phyloP scores from a whole-genome alignment of 2,329 filamentous ascomycete species.

The Fusarium solani-melongenae region DNA sequence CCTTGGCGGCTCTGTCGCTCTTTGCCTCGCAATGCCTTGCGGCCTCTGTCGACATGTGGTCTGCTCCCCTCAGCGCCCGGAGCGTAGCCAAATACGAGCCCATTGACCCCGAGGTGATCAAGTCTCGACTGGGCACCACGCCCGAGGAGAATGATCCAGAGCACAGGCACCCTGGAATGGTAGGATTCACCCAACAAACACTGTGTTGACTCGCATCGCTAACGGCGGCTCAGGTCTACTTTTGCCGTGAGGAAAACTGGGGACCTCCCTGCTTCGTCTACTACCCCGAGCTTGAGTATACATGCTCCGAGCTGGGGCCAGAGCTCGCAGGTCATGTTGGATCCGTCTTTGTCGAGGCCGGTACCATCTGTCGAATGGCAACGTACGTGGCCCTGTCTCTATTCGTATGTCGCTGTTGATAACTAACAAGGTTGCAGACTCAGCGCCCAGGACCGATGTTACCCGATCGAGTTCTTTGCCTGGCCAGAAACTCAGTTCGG shows the following conservation, averaged over 20 bases:
- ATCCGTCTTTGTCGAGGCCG: constrained; percentile 40
- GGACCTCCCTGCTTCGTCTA: constrained; percentile 39
- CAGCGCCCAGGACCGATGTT: constrained; percentile 17
- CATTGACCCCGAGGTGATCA: constrained; percentile 35
- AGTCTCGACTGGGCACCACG: constrained; percentile 36
- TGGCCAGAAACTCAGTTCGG: constrained; percentile 41
- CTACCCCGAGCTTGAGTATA: constrained; percentile 38
- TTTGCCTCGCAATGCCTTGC: constrained; percentile 23
- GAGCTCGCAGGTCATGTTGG: constrained; percentile 38
- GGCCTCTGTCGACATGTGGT: constrained; percentile 39
- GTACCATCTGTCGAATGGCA: constrained; percentile 39
- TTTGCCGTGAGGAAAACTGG: constrained; percentile 43
- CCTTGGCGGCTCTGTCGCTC: constrained; percentile 21
- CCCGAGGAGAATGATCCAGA: constrained; percentile 25
- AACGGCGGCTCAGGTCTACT: constrained; percentile 39
- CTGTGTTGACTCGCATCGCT: not conserved
- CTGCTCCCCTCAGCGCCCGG: constrained; percentile 28
- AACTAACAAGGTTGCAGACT: constrained; percentile 24
- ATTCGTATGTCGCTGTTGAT: not conserved
- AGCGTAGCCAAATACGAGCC: constrained; percentile 18
- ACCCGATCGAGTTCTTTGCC: constrained; percentile 34
- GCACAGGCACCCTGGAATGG: constrained; percentile 29
- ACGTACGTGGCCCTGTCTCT: constrained; percentile 20
- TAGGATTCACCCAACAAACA: constrained; percentile 2
- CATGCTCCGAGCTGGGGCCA: constrained; percentile 33